Evolutionary conservation across 1,284 basidiomycete genomes (phyloP), one percentile per base, ranked within the genome.

Genomic region (Tilletia horrida): DNA sequence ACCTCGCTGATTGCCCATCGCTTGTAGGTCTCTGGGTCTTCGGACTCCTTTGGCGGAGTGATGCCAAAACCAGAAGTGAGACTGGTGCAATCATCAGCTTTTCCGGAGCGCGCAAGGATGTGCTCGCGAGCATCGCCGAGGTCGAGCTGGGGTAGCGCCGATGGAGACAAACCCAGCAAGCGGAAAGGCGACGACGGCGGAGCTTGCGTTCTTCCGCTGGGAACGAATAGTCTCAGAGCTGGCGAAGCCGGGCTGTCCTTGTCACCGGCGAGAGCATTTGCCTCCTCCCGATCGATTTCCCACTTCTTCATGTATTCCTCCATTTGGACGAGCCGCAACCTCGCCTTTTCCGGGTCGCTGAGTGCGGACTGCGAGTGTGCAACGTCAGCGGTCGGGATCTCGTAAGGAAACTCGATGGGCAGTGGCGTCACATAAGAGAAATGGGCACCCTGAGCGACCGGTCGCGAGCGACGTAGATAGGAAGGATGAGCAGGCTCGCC

Each of bases 381-480:
- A 25, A 74, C 70, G 13, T 71, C 29, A 31, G 71, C 73, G 42
- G 74, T 61, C 7, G 84, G 83, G 13, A 97, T 88, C 35, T 88
- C 85, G 82, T 91, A 93, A 0, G 95, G 95, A 83, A 97, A 97
- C 4, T 88, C 85, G 0, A 91, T 76, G 6, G 92, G 91, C 67
- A 92, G 87, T 0, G 95, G 93, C 1, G 89, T 86, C 59, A 92
- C 88, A 78, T 89, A 89, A 13, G 91, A 88, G 85, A 91, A 97
- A 78, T 92, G 91, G 0, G 87, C 86, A 27, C 87, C 81, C 0
- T 85, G 82, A 9, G 85, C 72, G 87, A 85, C 64, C 86, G 84
- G 71, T 86, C 88, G 72, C 66, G 91, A 86, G 48, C 92, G 87
- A 79, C 92, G 91, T 14, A 90, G 76, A 71, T 84, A 76, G 9